These are phyloP conservation scores for Peronospora destructor DNA, from an alignment of 352 stramenopile genomes.

Conservation along the genomic window DNA sequence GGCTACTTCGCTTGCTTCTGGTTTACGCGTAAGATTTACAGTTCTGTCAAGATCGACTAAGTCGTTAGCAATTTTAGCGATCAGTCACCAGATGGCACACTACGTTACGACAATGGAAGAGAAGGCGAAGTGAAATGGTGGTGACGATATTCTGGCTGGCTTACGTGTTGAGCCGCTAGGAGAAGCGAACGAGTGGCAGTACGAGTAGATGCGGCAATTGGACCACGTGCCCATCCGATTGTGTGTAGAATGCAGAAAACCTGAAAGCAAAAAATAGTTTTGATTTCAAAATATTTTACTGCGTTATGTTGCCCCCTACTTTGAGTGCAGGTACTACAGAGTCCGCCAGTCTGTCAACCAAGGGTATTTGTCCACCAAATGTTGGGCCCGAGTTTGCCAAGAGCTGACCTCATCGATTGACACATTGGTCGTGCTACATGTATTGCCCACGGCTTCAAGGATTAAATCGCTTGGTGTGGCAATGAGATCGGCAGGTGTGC, in stretches of 20 bases:
- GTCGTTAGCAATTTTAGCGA: conserved; percentile 19
- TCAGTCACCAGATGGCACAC: conserved; percentile 9
- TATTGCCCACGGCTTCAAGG: conserved; percentile 27
- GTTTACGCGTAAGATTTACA: conserved; percentile 99
- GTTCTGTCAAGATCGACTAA: conserved; percentile 91
- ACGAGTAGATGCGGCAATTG: not conserved
- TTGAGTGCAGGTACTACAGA: conserved; percentile 25
- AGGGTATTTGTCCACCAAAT: conserved; percentile 31
- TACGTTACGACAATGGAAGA: conserved; percentile 7
- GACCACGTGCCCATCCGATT: conserved; percentile 14
- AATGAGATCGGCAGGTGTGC: conserved; percentile 69
- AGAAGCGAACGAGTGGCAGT: conserved; percentile 12
- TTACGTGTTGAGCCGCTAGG: not conserved
- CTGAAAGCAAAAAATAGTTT: conserved; percentile 27
- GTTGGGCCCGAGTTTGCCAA: conserved; percentile 47
- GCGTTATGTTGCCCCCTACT: not conserved
- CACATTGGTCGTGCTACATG: conserved; percentile 9
- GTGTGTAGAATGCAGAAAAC: conserved; percentile 25
- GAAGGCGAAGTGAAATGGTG: conserved; percentile 8
- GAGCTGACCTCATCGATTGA: conserved; percentile 29
- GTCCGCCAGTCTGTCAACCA: conserved; percentile 83
- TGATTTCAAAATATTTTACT: conserved; percentile 12
- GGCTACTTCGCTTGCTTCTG: conserved; percentile 97
- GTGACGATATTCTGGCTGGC: not conserved
- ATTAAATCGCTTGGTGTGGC: conserved; percentile 67